Evolutionary conservation across 495 filamentous ascomycete species (phyloP).

Genomic region (Aspergillus hancockii): DNA sequence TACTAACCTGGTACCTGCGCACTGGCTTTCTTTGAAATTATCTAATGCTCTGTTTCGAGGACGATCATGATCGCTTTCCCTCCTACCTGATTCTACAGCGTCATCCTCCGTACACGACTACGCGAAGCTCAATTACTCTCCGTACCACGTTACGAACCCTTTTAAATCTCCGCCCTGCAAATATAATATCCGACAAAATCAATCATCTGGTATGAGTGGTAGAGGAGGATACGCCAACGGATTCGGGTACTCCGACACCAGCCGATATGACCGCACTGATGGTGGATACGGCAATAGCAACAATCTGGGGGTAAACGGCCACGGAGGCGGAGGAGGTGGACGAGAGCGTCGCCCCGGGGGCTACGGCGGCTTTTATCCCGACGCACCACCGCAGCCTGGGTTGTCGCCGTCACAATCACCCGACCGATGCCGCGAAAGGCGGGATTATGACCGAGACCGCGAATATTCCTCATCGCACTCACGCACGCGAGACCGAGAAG

Average conservation of each 20-base stretch:
- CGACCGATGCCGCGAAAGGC: conserved; percentile 38
- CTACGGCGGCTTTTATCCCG: conserved; percentile 47
- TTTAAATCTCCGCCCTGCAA: conserved; percentile 2
- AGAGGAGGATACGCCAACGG: conserved; percentile 45
- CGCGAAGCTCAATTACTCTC: conserved; percentile 5
- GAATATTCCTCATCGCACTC: conserved; percentile 42
- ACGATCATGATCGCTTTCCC: conserved; percentile 18
- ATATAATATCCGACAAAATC: background rate
- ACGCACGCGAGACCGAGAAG: conserved; percentile 36
- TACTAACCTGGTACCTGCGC: background rate
- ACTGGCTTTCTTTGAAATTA: background rate
- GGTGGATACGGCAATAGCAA: conserved; percentile 36
- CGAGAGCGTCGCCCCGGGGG: conserved; percentile 43
- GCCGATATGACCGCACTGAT: conserved; percentile 41
- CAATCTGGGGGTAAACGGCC: conserved; percentile 36
- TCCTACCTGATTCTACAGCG: conserved; percentile 14
- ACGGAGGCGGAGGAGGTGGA: conserved; percentile 32
- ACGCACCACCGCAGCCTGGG: conserved; percentile 33
- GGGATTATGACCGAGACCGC: conserved; percentile 35
- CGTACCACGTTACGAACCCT: background rate
- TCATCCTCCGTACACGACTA: conserved; percentile 8
- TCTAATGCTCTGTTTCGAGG: background rate
- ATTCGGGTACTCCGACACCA: conserved; percentile 45
- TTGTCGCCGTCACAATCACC: conserved; percentile 33
- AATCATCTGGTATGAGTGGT: conserved; percentile 42